Evolutionary conservation across 2,329 filamentous ascomycete genomes (phyloP), one percentile per base, ranked within the genome.

Genomic region (Ambrosiella beaveri): DNA sequence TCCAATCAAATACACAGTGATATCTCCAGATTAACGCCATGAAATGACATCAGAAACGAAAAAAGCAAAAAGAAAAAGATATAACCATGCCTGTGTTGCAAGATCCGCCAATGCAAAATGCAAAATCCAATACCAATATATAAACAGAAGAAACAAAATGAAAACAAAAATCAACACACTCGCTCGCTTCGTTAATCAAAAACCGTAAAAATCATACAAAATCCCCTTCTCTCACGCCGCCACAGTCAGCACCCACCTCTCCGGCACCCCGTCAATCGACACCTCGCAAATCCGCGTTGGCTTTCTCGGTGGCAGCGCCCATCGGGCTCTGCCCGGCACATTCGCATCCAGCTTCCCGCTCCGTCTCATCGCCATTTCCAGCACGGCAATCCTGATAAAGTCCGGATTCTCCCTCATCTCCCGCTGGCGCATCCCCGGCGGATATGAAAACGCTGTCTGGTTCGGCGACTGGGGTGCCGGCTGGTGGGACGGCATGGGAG

Each of bases 321-420:
- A 83, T 52, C 79, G 76, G n/a, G 82, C 82, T 54, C 81, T 76
- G 36, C 82, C 82, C n/a, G 81, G 80, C 58, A 76, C 76, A 62
- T 80, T 76, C 64, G 82, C 79, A 63, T 83, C 80, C 56, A 85
- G 71, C 67, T 85, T 85, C 63, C 82, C 82, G 49, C 72, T 73
- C 64, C 77, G 79, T 58, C 82, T 78, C 82, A 85, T 85, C 11
- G 81, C 77, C 77, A 85, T 84, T 65, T 85, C 82, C 75, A 85
- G 80, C 55, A 85, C 82, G 40, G 82, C 82, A 57, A 85, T 78
- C 63, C 82, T 78, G 65, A 85, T 84, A 65, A 85, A 85, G 64
- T 85, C 81, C 45, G 81, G 76, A 63, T 85, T 85, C 67, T 85
- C 82, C 37, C 82, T 78, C 73, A 84, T 78, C 66, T 85, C 82